Percentiles rank a stretch among this genome's conserved stretches.
Conservation (phyloP, 148 eudicot species). For the Pharnaceum exiguum region DNA sequence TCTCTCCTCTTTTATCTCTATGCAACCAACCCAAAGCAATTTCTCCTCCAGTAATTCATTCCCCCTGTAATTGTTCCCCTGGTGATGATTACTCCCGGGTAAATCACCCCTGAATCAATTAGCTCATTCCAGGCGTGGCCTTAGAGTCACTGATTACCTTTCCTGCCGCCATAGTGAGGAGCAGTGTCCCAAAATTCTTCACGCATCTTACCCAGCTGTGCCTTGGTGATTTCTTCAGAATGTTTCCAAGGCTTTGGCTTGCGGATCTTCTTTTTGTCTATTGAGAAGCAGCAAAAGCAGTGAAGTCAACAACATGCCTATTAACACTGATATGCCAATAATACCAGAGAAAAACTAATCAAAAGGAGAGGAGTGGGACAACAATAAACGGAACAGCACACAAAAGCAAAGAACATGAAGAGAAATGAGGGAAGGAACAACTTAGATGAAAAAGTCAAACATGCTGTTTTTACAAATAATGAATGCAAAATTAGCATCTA, state of each 20-base stretch:
- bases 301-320: background rate
- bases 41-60: no score
- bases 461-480: no score
- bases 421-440: no score
- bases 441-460: no score
- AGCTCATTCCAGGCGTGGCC: no score
- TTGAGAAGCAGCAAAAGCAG: background rate
- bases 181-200: conserved; percentile 97
- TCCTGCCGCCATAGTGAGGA: conserved; percentile 81
- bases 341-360: background rate
- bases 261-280: conserved; percentile 51
- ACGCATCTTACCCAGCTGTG: conserved; percentile 62
- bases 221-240: conserved; percentile 58
- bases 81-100: background rate
- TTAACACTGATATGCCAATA: no score
- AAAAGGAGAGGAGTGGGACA: background rate
- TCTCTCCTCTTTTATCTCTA: no score
- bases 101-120: background rate
- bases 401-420: no score
- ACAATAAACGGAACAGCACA: no score
- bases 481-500: no score
- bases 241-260: conserved; percentile 91
- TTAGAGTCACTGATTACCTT: conserved; percentile 34
- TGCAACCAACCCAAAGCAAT: no score
- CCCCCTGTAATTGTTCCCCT: no score